phyloP scores from a whole-genome alignment of 1,139 yeast genomes.

The Yamadazyma aaseri region DNA sequence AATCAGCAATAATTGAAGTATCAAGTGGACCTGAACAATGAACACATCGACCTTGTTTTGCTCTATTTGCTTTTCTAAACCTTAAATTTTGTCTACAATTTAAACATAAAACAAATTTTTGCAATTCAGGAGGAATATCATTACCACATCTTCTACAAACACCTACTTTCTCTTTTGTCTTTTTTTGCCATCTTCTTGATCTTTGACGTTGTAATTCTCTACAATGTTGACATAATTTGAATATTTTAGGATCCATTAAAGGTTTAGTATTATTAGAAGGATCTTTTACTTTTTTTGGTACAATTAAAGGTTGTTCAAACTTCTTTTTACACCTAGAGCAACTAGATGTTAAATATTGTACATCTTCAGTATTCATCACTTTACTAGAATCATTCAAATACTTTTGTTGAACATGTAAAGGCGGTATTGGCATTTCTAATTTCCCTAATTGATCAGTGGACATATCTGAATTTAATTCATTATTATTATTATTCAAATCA shows the following conservation, averaged over 20 bases:
- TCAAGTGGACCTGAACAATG: conserved; percentile 66
- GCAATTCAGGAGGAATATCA: conserved; percentile 48
- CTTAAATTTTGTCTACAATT: conserved; percentile 56
- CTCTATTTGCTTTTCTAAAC: conserved; percentile 55
- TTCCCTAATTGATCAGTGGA: conserved; percentile 2
- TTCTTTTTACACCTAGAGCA: conserved; percentile 63
- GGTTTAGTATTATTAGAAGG: conserved; percentile 19
- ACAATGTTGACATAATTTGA: conserved; percentile 62
- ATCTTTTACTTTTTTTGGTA: conserved; percentile 29
- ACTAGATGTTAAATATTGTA: conserved; percentile 16
- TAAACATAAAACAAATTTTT: conserved; percentile 57
- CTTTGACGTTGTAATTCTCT: conserved; percentile 62
- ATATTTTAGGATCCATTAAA: conserved; percentile 46
- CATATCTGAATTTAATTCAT: neutral
- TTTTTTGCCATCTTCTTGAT: conserved; percentile 62
- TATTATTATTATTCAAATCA: neutral
- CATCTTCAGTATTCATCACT: conserved; percentile 21
- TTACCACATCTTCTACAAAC: conserved; percentile 66
- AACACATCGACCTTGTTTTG: conserved; percentile 63
- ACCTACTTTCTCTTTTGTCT: conserved; percentile 58
- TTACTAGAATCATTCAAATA: conserved; percentile 18
- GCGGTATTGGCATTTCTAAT: conserved; percentile 43
- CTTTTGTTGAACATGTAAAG: conserved; percentile 46
- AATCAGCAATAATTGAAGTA: conserved; percentile 32
- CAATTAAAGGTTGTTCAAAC: conserved; percentile 46